phyloP scores from a whole-genome alignment of 129 eudicot genomes.

The Cynara cardunculus region DNA sequence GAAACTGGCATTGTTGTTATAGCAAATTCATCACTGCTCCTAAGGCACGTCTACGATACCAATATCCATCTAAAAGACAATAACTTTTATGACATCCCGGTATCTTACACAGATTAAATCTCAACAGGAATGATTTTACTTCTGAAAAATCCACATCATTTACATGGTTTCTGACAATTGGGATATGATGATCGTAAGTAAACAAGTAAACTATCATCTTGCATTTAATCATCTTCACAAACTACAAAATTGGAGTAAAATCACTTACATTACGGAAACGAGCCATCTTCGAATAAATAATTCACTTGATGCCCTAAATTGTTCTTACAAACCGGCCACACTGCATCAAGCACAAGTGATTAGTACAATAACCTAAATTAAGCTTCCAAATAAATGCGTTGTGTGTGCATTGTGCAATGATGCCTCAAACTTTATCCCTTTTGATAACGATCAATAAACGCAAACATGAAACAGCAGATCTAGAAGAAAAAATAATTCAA shows the following conservation, averaged over 20 bases:
- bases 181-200: neutral
- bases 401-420: neutral
- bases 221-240: neutral
- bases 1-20: neutral
- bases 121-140: neutral
- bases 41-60: neutral
- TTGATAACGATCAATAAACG: neutral
- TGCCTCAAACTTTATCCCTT: neutral
- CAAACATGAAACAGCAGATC: neutral
- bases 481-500: neutral
- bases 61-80: neutral
- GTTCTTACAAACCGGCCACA: neutral
- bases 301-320: neutral
- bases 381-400: neutral
- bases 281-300: constrained; percentile 41
- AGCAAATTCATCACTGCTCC: neutral
- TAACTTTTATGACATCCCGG: neutral
- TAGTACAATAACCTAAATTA: constrained; percentile 9
- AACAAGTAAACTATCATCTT: neutral
- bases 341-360: constrained; percentile 18
- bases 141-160: neutral
- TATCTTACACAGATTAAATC: neutral
- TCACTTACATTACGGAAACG: constrained; percentile 71
- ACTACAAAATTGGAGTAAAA: neutral
- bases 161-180: neutral